A percentile compares a stretch with the other conserved stretches of the same genome.
These are phyloP conservation scores for Emmonsiellopsis sp. DNA, from an alignment of 2,329 filamentous ascomycete species.

Conservation along the genomic window DNA sequence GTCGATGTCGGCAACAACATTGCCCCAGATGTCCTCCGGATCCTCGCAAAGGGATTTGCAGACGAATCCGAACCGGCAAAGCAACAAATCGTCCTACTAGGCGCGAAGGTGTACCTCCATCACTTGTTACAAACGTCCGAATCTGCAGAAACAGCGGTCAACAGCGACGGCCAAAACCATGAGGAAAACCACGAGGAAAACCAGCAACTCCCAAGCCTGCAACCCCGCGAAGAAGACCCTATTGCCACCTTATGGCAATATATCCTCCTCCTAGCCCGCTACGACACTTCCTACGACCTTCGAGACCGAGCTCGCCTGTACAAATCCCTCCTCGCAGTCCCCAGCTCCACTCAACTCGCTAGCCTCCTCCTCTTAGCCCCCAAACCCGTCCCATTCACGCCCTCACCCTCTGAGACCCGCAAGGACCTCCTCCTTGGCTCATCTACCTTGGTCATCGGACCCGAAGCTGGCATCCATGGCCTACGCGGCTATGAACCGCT, in stretches of 20 bases:
- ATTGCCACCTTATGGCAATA: slow-evolving; percentile 78
- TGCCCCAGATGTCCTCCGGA: slow-evolving; percentile 81
- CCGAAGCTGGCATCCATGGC: slow-evolving; percentile 63
- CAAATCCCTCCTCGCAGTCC: slow-evolving; percentile 69
- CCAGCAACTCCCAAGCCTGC: slow-evolving; percentile 15
- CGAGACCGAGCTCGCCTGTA: slow-evolving; percentile 86
- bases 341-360: slow-evolving; percentile 69
- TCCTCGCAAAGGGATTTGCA: slow-evolving; percentile 75
- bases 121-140: slow-evolving; percentile 54
- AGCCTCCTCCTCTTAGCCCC: slow-evolving; percentile 84
- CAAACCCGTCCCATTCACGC: slow-evolving; percentile 85
- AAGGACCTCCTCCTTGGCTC: slow-evolving; percentile 73
- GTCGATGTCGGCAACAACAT: slow-evolving; percentile 76
- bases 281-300: slow-evolving; percentile 90
- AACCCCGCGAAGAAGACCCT: slow-evolving; percentile 42
- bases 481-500: slow-evolving; percentile 70
- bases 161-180: slow-evolving; percentile 14
- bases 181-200: slow-evolving; percentile 20
- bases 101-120: slow-evolving; percentile 93
- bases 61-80: slow-evolving; percentile 80
- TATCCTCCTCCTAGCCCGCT: slow-evolving; percentile 72
- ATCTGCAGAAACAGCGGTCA: not conserved
- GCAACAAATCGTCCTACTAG: slow-evolving; percentile 82
- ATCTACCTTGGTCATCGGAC: slow-evolving; percentile 73
- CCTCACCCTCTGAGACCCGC: slow-evolving; percentile 77